Evolutionary conservation across 768 basidiomycete species (phyloP), one percentile per base, ranked within the genome.

Genomic region (Dictyophora rubrovolvata): DNA sequence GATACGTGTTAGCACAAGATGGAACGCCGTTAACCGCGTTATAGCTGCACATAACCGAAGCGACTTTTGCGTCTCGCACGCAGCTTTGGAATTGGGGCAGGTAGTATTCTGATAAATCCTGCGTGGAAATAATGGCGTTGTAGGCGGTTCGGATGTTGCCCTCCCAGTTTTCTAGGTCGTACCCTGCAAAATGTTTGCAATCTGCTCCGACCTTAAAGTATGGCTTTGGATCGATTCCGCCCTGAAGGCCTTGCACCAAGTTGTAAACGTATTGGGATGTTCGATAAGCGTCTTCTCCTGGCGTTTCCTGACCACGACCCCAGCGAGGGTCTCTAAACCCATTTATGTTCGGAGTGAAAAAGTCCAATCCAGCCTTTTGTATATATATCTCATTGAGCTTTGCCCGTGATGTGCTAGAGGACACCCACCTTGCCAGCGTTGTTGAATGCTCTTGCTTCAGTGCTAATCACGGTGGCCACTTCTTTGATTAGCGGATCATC

Each of bases 321-420:
- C 82, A 83, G 12, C 81, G 79, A 48, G 82, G 81, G 61, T 84
- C 82, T 59, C 76, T 81, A 73, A 83, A 83, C 0, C 81, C 67
- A 60, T 69, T 69, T 42, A 71, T 69, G 61, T 83, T 83, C 5
- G 81, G 82, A 0, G 82, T 81, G 65, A 76, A 83, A 65, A 73
- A 82, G 66, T 81, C 79, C 34, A 82, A 67, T 0, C 81, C 82
- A 2, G 80, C 78, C 36, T 57, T 48, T 34, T 34, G 2, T 42
- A 3, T 52, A 12, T 23, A 12, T 12, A 34, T 14, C 12, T 52
- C 12, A 14, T 16, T 52, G 33, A 23, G 23, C 7, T 17, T 7
- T 50, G 49, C 18, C 50, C 11, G 18, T 42, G 37, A 47, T 10
- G 34, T 33, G 33, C 12, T 4, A 47, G 16, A 10, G 16, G 8